These are phyloP conservation scores for Komagataella populi DNA, from an alignment of 805 yeast species.

Conservation along the genomic window DNA sequence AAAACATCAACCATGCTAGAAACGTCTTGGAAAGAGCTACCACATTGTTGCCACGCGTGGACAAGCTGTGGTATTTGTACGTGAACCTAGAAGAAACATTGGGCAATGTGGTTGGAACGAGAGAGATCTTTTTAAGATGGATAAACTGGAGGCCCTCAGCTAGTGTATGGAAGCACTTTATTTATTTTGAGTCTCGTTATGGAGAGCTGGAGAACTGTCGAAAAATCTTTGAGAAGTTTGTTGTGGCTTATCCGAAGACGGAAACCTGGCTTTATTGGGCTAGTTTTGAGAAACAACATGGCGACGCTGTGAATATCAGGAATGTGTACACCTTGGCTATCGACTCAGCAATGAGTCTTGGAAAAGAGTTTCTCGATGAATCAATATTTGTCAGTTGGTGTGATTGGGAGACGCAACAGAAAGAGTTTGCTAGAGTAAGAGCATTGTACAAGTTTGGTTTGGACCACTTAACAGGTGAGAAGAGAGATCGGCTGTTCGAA, in stretches of 20 bases:
- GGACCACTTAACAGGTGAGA: conserved; percentile 25
- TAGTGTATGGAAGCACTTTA: conserved; percentile 63
- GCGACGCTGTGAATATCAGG: conserved; percentile 32
- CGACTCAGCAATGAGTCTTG: conserved; percentile 29
- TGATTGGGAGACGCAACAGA: conserved; percentile 48
- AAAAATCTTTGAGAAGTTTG: conserved; percentile 41
- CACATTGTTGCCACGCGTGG: conserved; percentile 59
- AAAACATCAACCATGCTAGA: conserved; percentile 78
- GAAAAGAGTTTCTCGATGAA: conserved; percentile 18
- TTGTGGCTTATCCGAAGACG: conserved; percentile 33
- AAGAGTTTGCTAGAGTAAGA: conserved; percentile 51
- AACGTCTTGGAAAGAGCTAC: conserved; percentile 74
- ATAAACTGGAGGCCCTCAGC: conserved; percentile 54
- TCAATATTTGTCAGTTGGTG: conserved; percentile 43
- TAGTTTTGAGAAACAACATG: conserved; percentile 46
- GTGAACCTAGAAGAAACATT: conserved; percentile 73
- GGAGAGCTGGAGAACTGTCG: conserved; percentile 38
- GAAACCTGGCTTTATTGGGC: conserved; percentile 69
- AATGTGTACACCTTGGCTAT: conserved; percentile 55
- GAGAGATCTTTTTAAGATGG: conserved; percentile 71
- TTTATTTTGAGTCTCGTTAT: conserved; percentile 61
- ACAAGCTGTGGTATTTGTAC: conserved; percentile 78
- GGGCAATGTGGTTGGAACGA: conserved; percentile 44
- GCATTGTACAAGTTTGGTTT: conserved; percentile 42
- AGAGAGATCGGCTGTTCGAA: conserved; percentile 21